Evolutionary conservation across 441 rosid genomes (phyloP).

Genomic region (Populus hybrid): DNA sequence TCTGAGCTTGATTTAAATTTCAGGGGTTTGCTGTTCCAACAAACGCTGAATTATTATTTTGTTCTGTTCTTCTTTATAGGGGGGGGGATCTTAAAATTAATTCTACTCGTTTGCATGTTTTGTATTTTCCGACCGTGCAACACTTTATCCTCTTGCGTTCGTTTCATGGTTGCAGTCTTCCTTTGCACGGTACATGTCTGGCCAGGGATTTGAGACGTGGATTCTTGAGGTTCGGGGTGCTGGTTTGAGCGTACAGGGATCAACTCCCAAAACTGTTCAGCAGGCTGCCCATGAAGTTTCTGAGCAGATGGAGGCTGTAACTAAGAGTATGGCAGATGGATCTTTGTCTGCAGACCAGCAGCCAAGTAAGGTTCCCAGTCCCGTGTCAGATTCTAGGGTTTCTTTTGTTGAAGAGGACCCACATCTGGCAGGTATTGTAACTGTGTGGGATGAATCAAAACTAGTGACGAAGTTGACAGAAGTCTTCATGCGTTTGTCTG

Average conservation of each 20-base stretch:
- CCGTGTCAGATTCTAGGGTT: conserved; percentile 28
- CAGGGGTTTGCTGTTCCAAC: not conserved
- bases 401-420: conserved; percentile 38
- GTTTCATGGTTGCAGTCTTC: conserved; percentile 55
- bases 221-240: conserved; percentile 96
- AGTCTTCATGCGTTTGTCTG: conserved; percentile 72
- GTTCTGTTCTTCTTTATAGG: not conserved
- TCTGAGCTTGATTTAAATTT: not conserved
- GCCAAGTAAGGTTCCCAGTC: conserved; percentile 24
- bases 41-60: not conserved
- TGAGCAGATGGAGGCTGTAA: conserved; percentile 58
- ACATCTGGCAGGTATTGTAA: conserved; percentile 16
- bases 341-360: conserved; percentile 27
- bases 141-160: not conserved
- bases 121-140: not conserved
- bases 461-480: conserved; percentile 65
- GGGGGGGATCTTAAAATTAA: not conserved
- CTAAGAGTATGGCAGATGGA: conserved; percentile 35
- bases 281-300: conserved; percentile 49
- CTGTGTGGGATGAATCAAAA: conserved; percentile 73
- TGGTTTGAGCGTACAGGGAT: conserved; percentile 68
- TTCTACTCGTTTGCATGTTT: not conserved
- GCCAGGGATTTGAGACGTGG: conserved; percentile 96
- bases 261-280: conserved; percentile 48
- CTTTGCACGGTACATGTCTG: conserved; percentile 83